Evolutionary conservation across 2,329 filamentous ascomycete genomes (phyloP).

Genomic region (Diaporthe vexans): DNA sequence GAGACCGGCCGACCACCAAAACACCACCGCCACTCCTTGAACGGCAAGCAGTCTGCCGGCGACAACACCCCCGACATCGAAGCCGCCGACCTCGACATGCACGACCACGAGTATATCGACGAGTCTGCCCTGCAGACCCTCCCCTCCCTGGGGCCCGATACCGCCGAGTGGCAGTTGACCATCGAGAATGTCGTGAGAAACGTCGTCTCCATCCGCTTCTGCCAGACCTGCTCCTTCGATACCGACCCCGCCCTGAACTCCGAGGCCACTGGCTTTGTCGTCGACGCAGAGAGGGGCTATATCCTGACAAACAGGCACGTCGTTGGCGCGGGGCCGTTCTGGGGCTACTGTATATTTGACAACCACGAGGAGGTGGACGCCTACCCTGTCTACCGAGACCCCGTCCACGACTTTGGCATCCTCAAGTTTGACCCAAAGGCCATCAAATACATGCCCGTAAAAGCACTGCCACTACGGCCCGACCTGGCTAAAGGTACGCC

Average conservation of each 20-base stretch:
- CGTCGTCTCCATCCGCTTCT: slow-evolving; percentile 99
- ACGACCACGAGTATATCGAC: slow-evolving; percentile 38
- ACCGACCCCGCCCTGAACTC: slow-evolving; percentile 95
- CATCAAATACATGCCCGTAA: slow-evolving; percentile 97
- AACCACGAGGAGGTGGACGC: slow-evolving; percentile 98
- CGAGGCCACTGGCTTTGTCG: slow-evolving; percentile 97
- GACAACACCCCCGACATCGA: slow-evolving; percentile 45
- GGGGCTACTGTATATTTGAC: slow-evolving; percentile 98
- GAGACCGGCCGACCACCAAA: slow-evolving; percentile 46
- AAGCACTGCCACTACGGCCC: slow-evolving; percentile 83
- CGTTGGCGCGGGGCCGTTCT: slow-evolving; percentile 94
- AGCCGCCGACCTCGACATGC: slow-evolving; percentile 41
- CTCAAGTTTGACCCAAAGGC: slow-evolving; percentile 94
- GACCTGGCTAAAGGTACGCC: slow-evolving; percentile 80
- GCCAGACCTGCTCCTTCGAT: slow-evolving; percentile 97
- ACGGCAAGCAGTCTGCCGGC: slow-evolving; percentile 45
- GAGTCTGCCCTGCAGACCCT: slow-evolving; percentile 41
- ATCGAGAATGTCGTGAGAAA: slow-evolving; percentile 95
- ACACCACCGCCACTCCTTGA: slow-evolving; percentile 44
- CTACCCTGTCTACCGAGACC: slow-evolving; percentile 96
- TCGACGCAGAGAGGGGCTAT: slow-evolving; percentile 92
- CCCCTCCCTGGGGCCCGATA: slow-evolving; percentile 66
- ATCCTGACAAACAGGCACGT: slow-evolving; percentile 94
- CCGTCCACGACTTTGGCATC: slow-evolving; percentile 98
- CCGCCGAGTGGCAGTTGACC: slow-evolving; percentile 93